A percentile compares a stretch with the other conserved stretches of the same genome.
phyloP scores from a whole-genome alignment of 1,139 yeast species.

The Candida freyschussii region DNA sequence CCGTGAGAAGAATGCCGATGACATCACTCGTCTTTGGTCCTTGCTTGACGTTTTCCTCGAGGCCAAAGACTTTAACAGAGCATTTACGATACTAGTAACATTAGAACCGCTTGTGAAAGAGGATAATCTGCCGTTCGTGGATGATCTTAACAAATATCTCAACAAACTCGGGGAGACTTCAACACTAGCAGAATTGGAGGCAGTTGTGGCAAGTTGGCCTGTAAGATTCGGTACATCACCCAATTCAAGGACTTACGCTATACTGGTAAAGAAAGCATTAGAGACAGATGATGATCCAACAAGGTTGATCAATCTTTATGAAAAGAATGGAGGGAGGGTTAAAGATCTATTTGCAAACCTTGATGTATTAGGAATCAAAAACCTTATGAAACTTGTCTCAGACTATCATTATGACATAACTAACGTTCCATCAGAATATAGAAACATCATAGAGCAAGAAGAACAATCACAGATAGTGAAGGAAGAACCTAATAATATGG shows the following conservation, averaged over 20 bases:
- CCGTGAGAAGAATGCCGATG: constrained; percentile 44
- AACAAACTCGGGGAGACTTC: constrained; percentile 37
- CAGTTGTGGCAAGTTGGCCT: constrained; percentile 21
- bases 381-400: constrained; percentile 41
- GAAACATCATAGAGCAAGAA: constrained; percentile 28
- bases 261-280: constrained; percentile 37
- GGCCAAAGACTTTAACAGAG: constrained; percentile 64
- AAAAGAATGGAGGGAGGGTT: constrained; percentile 10
- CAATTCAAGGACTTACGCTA: constrained; percentile 36
- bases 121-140: constrained; percentile 27
- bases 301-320: constrained; percentile 9
- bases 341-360: constrained; percentile 51
- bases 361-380: constrained; percentile 67
- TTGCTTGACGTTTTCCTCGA: constrained; percentile 76
- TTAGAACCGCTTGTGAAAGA: constrained; percentile 32
- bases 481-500: constrained; percentile 13
- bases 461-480: constrained; percentile 13
- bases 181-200: constrained; percentile 26
- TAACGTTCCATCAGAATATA: constrained; percentile 35
- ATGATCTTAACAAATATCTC: constrained; percentile 46
- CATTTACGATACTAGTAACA: constrained; percentile 60
- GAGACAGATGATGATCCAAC: constrained; percentile 12
- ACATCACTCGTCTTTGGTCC: constrained; percentile 66
- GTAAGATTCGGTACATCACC: constrained; percentile 17
- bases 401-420: constrained; percentile 24